phyloP scores from a whole-genome alignment of 2,329 filamentous ascomycete genomes.

The Pseudogymnoascus sp. region DNA sequence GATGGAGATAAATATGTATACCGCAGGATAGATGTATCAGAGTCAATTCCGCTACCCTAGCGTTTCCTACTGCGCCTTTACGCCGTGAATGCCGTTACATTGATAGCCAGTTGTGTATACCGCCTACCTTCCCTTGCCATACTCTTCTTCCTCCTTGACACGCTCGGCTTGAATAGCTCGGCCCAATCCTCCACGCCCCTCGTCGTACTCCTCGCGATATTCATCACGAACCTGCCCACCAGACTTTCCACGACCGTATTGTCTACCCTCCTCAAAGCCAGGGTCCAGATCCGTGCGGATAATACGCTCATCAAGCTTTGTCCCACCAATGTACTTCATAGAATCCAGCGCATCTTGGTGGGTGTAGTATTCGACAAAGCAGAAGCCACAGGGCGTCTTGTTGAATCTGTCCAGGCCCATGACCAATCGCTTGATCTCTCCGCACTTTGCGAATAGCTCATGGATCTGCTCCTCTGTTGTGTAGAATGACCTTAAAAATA shows the following conservation, averaged over 20 bases:
- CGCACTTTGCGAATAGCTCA: conserved; percentile 90
- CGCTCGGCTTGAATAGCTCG: conserved; percentile 63
- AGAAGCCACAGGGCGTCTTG: conserved; percentile 98
- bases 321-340: conserved; percentile 97
- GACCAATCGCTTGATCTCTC: conserved; percentile 94
- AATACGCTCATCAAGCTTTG: conserved; percentile 93
- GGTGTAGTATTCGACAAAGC: conserved; percentile 98
- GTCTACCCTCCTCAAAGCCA: conserved; percentile 88
- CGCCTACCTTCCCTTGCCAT: conserved; percentile 45
- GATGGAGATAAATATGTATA: conserved; percentile 6
- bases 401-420: conserved; percentile 97
- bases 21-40: conserved; percentile 2
- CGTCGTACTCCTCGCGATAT: conserved; percentile 94
- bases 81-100: conserved; percentile 1
- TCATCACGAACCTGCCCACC: conserved; percentile 96
- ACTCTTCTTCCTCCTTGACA: conserved; percentile 49
- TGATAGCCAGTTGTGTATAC: background rate
- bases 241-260: conserved; percentile 92
- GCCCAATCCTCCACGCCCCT: conserved; percentile 83
- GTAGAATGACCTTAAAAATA: conserved; percentile 68
- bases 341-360: conserved; percentile 96
- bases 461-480: conserved; percentile 99
- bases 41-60: conserved; percentile 5
- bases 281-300: conserved; percentile 94
- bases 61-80: background rate